A percentile compares a stretch with the other conserved stretches of the same genome.
These are phyloP conservation scores for Fusarium brachygibbosum DNA, from an alignment of 2,329 filamentous ascomycete genomes.

Conservation along the genomic window DNA sequence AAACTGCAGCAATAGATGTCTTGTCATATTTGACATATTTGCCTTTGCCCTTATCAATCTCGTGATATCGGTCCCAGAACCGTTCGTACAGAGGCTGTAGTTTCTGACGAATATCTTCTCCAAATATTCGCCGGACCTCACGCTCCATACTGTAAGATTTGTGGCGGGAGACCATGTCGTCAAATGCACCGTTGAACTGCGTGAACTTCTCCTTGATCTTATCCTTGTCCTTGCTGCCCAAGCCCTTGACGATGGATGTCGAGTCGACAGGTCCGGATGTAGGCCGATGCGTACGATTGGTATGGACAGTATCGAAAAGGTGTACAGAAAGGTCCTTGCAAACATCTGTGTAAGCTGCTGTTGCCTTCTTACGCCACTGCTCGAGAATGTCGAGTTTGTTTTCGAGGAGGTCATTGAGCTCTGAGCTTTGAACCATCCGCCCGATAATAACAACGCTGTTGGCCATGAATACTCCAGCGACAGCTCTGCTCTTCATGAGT, in stretches of 20 bases:
- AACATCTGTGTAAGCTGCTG: conserved; percentile 82
- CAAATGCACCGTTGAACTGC: conserved; percentile 90
- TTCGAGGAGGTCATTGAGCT: conserved; percentile 79
- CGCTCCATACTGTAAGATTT: conserved; percentile 90
- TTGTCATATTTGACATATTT: conserved; percentile 99
- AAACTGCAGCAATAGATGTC: conserved; percentile 77
- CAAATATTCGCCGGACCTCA: conserved; percentile 85
- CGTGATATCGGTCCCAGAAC: conserved; percentile 98
- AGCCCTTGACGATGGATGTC: conserved; percentile 82
- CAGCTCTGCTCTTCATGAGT: conserved; percentile 81
- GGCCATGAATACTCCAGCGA: conserved; percentile 89
- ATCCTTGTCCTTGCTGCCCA: conserved; percentile 93
- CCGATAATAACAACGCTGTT: conserved; percentile 90
- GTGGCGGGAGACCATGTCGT: conserved; percentile 87
- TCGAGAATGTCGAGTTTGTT: conserved; percentile 77
- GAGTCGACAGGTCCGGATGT: conserved; percentile 84
- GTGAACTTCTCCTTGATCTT: conserved; percentile 96
- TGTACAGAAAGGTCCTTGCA: conserved; percentile 90
- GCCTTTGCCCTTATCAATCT: conserved; percentile 96
- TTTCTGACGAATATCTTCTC: conserved; percentile 87
- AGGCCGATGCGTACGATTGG: conserved; percentile 79
- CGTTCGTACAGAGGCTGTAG: conserved; percentile 94
- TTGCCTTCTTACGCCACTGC: conserved; percentile 88
- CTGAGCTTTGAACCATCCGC: conserved; percentile 84
- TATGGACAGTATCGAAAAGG: conserved; percentile 92